Base-by-base conservation (phyloP, 345 rosid genomes). In the Lepidium aucheri region DNA sequence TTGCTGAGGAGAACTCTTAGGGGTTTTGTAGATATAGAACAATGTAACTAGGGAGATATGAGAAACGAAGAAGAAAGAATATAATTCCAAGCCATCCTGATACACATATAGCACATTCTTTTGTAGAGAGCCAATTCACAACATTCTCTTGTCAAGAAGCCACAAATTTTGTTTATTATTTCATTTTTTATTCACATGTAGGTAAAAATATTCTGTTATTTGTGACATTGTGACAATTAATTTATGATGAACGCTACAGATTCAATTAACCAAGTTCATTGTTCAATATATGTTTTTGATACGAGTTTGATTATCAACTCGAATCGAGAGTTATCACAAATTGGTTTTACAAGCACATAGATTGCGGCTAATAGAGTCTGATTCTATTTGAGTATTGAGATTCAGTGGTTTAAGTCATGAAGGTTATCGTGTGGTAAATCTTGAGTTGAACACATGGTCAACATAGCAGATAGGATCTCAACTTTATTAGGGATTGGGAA, bases 41-140 rank as follows among this genome's bases (percentile, higher is more conserved):
- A 65, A 26, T 28, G 6, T 14, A 57, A 44, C 12, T 73, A 73
- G 77, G 65, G 77, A 68, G 52, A 74, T 53, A 59, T 42, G 47
- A 65, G 66, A 32, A 72, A 67, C 40, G 44, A 63, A 35, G 55
- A 55, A 8, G 57, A 53, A 33, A 26, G 12, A 17, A 5, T 12
- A 8, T 20, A 58, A 49, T 35, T 44, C 49, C 40, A 60, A 67
- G 16, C 45, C 53, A 54, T 20, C 60, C 69, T 68, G 22, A 20
- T 20, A 20, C 2, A n/a, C 9, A 36, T 30, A 65, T 68, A 59
- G 59, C 75, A 75, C 74, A 81, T 86, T 83, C 83, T 76, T 84
- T 86, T 84, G 82, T 81, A 79, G 86, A 75, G 80, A 63, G 75
- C 67, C 81, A 76, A 56, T 11, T 44, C 69, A 63, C 51, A 10